Percentiles rank a stretch among this genome's conserved stretches.
These are phyloP conservation scores for Casaregolazyma lundiana DNA, from an alignment of 1,139 yeast species.

Conservation along the genomic window DNA sequence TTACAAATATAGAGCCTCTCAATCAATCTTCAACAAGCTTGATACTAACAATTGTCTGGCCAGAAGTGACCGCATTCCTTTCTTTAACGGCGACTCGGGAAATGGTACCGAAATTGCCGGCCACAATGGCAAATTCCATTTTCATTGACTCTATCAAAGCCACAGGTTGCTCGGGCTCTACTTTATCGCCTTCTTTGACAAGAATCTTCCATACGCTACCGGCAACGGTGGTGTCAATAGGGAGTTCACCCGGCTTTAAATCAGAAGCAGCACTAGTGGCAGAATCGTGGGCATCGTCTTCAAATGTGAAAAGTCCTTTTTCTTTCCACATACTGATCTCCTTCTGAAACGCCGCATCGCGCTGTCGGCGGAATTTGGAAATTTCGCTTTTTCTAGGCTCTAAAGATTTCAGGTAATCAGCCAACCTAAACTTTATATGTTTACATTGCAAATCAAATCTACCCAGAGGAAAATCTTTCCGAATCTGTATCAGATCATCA, in stretches of 20 bases:
- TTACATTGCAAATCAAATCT: slow-evolving; percentile 65
- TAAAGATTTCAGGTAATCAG: slow-evolving; percentile 70
- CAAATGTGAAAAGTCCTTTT: neutral
- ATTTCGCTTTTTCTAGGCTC: slow-evolving; percentile 35
- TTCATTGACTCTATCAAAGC: neutral
- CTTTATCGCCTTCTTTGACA: slow-evolving; percentile 13
- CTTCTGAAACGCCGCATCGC: neutral
- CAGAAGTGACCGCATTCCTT: neutral
- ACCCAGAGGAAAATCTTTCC: slow-evolving; percentile 76
- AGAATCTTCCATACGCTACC: slow-evolving; percentile 19
- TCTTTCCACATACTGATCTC: neutral
- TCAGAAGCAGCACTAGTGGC: neutral
- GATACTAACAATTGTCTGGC: too few relatives aligned
- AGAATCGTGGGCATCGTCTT: neutral
- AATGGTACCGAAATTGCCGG: neutral
- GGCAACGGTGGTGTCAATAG: slow-evolving; percentile 10
- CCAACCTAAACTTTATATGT: slow-evolving; percentile 76
- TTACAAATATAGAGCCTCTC: too few relatives aligned
- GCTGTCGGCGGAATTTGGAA: neutral
- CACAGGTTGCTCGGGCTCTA: neutral
- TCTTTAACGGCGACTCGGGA: neutral
- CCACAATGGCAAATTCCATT: neutral
- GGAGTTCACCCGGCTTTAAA: neutral
- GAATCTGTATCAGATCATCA: slow-evolving; percentile 62
- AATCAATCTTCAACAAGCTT: too few relatives aligned